phyloP scores from a whole-genome alignment of 2,329 filamentous ascomycete species.

The Torrubiellomyces zombiae region DNA sequence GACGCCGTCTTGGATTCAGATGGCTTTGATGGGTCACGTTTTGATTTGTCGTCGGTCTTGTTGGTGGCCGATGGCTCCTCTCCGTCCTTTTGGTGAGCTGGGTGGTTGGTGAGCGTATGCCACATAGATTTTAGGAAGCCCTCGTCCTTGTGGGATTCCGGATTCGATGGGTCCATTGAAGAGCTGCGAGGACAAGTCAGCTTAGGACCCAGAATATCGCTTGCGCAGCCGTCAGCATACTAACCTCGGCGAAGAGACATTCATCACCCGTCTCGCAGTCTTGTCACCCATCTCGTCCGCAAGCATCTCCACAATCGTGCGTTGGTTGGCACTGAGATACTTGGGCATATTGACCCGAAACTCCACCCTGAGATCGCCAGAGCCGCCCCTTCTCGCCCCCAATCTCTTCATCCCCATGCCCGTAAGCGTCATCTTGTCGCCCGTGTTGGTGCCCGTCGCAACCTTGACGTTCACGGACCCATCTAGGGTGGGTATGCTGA shows the following conservation, averaged over 20 bases:
- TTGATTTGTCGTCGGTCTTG: constrained; percentile 9
- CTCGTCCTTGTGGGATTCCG: constrained; percentile 55
- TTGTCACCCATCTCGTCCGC: constrained; percentile 93
- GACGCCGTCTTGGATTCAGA: too few relatives aligned
- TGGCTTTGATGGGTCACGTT: too few relatives aligned
- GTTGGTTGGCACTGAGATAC: constrained; percentile 78
- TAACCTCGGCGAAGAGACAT: constrained; percentile 32
- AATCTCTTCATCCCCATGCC: constrained; percentile 93
- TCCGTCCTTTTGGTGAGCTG: constrained; percentile 29
- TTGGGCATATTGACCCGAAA: constrained; percentile 95
- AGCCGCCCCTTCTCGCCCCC: constrained; percentile 44
- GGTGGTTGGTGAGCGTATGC: constrained; percentile 77
- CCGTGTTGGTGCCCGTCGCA: constrained; percentile 77
- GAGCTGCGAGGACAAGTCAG: constrained; percentile 5
- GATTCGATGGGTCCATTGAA: constrained; percentile 9
- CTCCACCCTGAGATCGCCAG: constrained; percentile 79
- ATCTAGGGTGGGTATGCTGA: constrained; percentile 77
- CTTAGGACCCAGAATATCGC: background rate
- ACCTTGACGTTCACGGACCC: constrained; percentile 84
- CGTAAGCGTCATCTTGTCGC: constrained; percentile 73
- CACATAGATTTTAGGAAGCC: constrained; percentile 87
- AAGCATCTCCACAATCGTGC: constrained; percentile 85
- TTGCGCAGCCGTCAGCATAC: constrained; percentile 1
- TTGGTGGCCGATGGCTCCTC: constrained; percentile 11
- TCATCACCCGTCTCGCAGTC: constrained; percentile 84